Percentiles rank a stretch among this genome's conserved stretches.
Conservation (phyloP, 2,329 filamentous ascomycete species). For the Aspergillus sp. region DNA sequence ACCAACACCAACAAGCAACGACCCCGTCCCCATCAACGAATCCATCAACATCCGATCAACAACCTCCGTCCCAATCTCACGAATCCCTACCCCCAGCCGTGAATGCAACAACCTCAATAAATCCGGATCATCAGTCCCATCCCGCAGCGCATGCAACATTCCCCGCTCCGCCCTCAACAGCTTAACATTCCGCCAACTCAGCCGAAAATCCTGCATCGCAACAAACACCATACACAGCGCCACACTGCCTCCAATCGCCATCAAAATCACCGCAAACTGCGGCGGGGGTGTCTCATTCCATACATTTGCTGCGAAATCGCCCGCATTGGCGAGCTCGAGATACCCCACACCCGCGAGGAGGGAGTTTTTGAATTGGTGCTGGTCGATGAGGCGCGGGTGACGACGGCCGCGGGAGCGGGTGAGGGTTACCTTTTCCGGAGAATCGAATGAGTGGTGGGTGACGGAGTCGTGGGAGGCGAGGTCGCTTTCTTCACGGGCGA, state of each 20-base stretch:
- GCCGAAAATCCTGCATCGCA: conserved; percentile 41
- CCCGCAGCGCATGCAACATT: conserved; percentile 22
- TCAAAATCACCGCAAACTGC: conserved; percentile 44
- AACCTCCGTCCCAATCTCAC: conserved; percentile 49
- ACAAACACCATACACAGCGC: conserved; percentile 44
- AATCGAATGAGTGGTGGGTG: not conserved
- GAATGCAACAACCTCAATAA: conserved; percentile 25
- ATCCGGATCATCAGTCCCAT: conserved; percentile 12
- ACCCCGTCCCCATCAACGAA: conserved; percentile 45
- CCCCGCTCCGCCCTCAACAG: conserved; percentile 41
- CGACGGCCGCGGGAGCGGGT: conserved; percentile 5
- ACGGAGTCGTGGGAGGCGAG: conserved; percentile 14
- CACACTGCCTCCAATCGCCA: conserved; percentile 49
- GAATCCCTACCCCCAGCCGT: conserved; percentile 41
- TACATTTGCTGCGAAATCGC: conserved; percentile 55
- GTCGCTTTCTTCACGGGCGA: conserved; percentile 15
- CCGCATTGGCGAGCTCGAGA: conserved; percentile 53
- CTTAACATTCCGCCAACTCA: conserved; percentile 44
- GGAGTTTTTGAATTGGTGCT: conserved; percentile 29
- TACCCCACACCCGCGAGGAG: conserved; percentile 43
- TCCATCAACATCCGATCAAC: conserved; percentile 52
- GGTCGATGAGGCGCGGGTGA: conserved; percentile 13
- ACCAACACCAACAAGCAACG: conserved; percentile 47
- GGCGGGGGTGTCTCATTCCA: conserved; percentile 53
- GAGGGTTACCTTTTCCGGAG: conserved; percentile 9